Evolutionary conservation across 176 grass and related monocot genomes (phyloP), one percentile per base, ranked within the genome.

Genomic region (Phoenix roebelenii): DNA sequence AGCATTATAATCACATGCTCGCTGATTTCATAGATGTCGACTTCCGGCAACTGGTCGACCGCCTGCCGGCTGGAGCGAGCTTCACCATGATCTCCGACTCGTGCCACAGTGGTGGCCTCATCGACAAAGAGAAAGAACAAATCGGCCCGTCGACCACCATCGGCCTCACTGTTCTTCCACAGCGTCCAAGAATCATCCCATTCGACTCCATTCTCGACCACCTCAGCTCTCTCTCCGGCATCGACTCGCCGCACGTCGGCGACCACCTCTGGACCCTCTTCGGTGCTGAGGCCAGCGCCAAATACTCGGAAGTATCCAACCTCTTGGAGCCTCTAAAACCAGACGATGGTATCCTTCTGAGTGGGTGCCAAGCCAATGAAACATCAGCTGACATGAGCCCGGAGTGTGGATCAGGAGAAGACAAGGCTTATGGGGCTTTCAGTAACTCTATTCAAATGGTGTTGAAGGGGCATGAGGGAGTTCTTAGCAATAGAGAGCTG

Each of bases 71-170:
- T 0, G 85, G 85, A 53, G 71, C 85, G 12, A 85, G 49, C 65
- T 79, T 95, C 61, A 95, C 89, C 52, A 85, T 95, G 23, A 72
- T 90, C 19, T 95, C 86, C 0, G 81, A 85, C 60, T 95, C 90
- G 48, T 89, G 90, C 74, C 83, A 95, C 80, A 95, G 90, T 72
- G 86, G 86, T 22, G 90, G 90, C 9, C 90, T 95, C 69, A 90
- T 95, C 57, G 90, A 89, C 77, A 64, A 72, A 15, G 90, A 95
- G 63, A 95, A 89, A 71, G 90, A 95, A 63, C 90, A 95, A 65
- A 89, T 95, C 55, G 90, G 90, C 24, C 86, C 90, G 15, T 59
- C 57, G 49, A 54, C 63, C 5, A 20, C 56, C 63, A 3, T 5
- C 16, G 2, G 14, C 12, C 1, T 1, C 16, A 0, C 18, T 6